phyloP scores from a whole-genome alignment of 192 early-diverging fungal genomes.

The Entomortierella parvispora region DNA sequence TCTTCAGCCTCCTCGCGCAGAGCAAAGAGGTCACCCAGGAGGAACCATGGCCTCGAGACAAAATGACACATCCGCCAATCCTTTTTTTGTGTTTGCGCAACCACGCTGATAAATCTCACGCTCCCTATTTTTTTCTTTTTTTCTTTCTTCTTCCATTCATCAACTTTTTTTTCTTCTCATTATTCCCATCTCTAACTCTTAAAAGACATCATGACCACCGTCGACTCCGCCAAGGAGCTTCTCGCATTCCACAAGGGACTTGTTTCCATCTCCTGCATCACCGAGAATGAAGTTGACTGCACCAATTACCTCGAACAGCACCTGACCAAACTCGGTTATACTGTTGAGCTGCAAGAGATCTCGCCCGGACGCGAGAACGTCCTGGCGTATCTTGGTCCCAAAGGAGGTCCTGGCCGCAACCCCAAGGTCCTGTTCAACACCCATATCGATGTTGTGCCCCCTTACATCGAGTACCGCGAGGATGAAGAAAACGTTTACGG shows the following conservation, averaged over 20 bases:
- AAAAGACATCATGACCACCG: slow-evolving; percentile 31
- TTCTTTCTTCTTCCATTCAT: too few species aligned
- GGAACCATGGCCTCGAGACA: too few species aligned
- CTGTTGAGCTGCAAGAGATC: slow-evolving; percentile 53
- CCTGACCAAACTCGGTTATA: slow-evolving; percentile 52
- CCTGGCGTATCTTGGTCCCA: slow-evolving; percentile 46
- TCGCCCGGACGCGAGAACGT: slow-evolving; percentile 57
- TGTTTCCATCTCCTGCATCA: slow-evolving; percentile 49
- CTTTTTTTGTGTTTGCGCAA: too few species aligned
- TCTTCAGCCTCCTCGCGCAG: too few species aligned
- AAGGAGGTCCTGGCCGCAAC: slow-evolving; percentile 29
- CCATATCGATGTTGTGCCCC: slow-evolving; percentile 62
- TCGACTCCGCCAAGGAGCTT: slow-evolving; percentile 35
- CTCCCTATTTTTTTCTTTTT: too few species aligned
- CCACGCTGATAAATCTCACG: too few species aligned
- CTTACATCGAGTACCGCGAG: slow-evolving; percentile 54
- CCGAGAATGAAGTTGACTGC: slow-evolving; percentile 48
- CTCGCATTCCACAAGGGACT: slow-evolving; percentile 51
- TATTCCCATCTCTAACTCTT: too few species aligned
- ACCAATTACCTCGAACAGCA: slow-evolving; percentile 41
- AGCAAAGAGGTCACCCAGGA: too few species aligned
- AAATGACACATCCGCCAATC: too few species aligned
- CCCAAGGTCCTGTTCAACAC: slow-evolving; percentile 52
- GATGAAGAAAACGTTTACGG: slow-evolving; percentile 57
- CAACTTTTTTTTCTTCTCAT: too few species aligned